Percentiles rank a stretch among this genome's conserved stretches.
Evolutionary conservation across 192 early-diverging fungal genomes (phyloP).

Genomic region (Entomortierella lignicola): DNA sequence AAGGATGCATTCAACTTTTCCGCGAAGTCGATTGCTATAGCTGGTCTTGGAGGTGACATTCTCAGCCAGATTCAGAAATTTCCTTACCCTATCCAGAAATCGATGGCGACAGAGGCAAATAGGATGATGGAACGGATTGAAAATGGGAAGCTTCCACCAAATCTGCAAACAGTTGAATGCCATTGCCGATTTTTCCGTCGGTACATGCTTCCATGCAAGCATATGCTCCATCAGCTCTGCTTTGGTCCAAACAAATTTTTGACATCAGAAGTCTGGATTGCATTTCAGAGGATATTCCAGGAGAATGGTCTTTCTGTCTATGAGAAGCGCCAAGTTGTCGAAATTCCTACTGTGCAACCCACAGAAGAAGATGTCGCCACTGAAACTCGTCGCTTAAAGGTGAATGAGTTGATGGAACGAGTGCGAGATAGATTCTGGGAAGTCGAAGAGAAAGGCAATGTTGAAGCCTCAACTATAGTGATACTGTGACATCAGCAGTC

Average conservation of each 20-base stretch:
- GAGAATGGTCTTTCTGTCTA: constrained; percentile 27
- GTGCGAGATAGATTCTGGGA: not conserved
- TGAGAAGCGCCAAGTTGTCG: not conserved
- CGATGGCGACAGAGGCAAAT: no score
- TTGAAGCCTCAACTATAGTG: not conserved
- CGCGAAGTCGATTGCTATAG: not conserved
- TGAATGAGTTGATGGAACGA: constrained; percentile 22
- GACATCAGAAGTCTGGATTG: constrained; percentile 10
- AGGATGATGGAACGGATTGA: no score
- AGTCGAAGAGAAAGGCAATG: not conserved
- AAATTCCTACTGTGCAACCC: not conserved
- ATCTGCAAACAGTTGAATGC: no score
- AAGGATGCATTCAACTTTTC: not conserved
- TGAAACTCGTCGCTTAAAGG: constrained; percentile 1
- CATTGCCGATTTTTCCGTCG: not conserved
- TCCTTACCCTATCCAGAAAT: no score
- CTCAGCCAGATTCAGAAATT: not conserved
- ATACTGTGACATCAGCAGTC: no score
- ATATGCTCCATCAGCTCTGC: not conserved
- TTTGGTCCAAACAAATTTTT: constrained; percentile 1
- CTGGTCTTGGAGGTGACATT: not conserved
- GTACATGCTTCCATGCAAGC: not conserved
- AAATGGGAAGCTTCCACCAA: no score
- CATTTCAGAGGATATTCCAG: constrained; percentile 16
- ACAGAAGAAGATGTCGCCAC: not conserved